phyloP scores from a whole-genome alignment of 148 eudicot genomes.

The Simmondsia chinensis region DNA sequence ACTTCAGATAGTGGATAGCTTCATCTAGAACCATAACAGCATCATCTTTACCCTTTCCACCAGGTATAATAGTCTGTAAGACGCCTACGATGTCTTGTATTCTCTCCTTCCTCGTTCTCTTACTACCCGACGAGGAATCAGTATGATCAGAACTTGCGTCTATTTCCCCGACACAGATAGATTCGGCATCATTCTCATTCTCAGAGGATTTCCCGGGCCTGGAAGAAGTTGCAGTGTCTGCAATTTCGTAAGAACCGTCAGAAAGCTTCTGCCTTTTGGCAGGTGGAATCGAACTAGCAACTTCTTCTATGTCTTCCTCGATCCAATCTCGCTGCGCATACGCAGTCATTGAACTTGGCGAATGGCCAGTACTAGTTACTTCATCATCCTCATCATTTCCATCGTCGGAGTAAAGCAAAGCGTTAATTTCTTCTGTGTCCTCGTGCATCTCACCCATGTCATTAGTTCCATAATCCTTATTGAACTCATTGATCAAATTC shows the following conservation, averaged over 20 bases:
- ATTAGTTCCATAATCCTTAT: slow-evolving; percentile 25
- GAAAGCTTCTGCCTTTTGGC: slow-evolving; percentile 41
- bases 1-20: slow-evolving; percentile 58
- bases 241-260: slow-evolving; percentile 17
- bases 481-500: slow-evolving; percentile 22
- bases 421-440: slow-evolving; percentile 82
- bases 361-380: slow-evolving; percentile 79
- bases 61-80: slow-evolving; percentile 62
- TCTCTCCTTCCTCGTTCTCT: slow-evolving; percentile 42
- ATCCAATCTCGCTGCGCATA: slow-evolving; percentile 25
- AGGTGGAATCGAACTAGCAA: slow-evolving; percentile 46
- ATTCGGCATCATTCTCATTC: slow-evolving; percentile 63
- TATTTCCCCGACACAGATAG: slow-evolving; percentile 43
- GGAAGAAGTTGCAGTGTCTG: slow-evolving; percentile 25
- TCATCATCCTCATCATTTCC: slow-evolving; percentile 58
- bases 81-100: slow-evolving; percentile 54
- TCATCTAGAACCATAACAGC: slow-evolving; percentile 66
- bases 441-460: slow-evolving; percentile 56
- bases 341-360: slow-evolving; percentile 64
- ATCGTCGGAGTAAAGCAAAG: slow-evolving; percentile 81
- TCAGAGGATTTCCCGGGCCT: slow-evolving; percentile 17
- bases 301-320: slow-evolving; percentile 46
- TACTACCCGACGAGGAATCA: slow-evolving; percentile 21
- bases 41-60: slow-evolving; percentile 44
- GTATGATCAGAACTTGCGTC: no score